Evolutionary conservation across 768 basidiomycete genomes (phyloP), one percentile per base, ranked within the genome.

Genomic region (Steccherinum ochraceum): DNA sequence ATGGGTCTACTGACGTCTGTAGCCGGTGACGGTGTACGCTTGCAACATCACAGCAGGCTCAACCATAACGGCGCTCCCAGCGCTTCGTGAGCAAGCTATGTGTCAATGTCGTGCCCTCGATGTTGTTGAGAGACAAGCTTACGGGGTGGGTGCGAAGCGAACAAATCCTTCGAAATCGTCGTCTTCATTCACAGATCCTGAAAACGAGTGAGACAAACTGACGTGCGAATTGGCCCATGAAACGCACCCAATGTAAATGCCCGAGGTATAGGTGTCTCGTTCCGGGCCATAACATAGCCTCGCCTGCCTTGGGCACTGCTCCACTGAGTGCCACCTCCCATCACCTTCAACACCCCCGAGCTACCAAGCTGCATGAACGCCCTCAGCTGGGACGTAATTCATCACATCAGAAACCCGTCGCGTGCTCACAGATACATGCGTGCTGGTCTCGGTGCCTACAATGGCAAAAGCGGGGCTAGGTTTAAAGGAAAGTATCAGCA

Each of bases 21-120:
- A 46, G 7, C 45, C 45, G 5, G 45, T 46, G 7, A 46, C 45
- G 19, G 45, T 46, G 25, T 46, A 46, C 18, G 45, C 45, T 23
- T 46, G 45, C 11, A 46, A 19, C 20, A 23, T 23, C 12, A 21
- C 24, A 7, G 45, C 45, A 5, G 45, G 45, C 24, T 46, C 45
- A 46, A 24, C 10, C 10, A 12, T 16, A 23, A 46, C 19, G 16
- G 45, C 43, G n/a, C n/a, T n/a, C n/a, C n/a, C n/a, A n/a, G n/a
- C n/a, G n/a, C n/a, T n/a, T n/a, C n/a, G n/a, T n/a, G n/a, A n/a
- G n/a, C n/a, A n/a, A n/a, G n/a, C n/a, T n/a, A n/a, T n/a, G n/a
- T n/a, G n/a, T n/a, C n/a, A n/a, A n/a, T n/a, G n/a, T n/a, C n/a
- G n/a, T n/a, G n/a, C n/a, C n/a, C n/a, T n/a, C n/a, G n/a, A n/a